These are phyloP conservation scores for Tolypocladium tundrense DNA, from an alignment of 2,329 filamentous ascomycete species.

Conservation along the genomic window DNA sequence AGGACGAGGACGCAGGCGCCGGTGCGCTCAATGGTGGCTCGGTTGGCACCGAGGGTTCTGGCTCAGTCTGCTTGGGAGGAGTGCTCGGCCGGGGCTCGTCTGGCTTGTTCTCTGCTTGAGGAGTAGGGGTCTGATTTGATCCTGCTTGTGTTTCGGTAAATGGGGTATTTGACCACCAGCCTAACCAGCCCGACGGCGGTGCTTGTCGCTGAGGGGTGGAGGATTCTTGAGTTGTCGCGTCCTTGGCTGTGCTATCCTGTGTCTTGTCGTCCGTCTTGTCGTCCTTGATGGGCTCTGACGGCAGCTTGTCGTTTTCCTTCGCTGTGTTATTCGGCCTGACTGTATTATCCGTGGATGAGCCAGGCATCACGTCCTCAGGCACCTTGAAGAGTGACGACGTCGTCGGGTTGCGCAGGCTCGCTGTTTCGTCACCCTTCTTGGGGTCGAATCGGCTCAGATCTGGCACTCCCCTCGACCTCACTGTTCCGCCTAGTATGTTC, in stretches of 20 bases:
- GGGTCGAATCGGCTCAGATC: slow-evolving; percentile 43
- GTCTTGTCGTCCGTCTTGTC: slow-evolving; percentile 1
- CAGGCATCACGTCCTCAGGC: slow-evolving; percentile 11
- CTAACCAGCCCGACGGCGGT: slow-evolving; percentile 41
- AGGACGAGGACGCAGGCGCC: slow-evolving; percentile 17
- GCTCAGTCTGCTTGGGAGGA: slow-evolving; percentile 10
- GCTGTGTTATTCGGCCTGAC: not conserved
- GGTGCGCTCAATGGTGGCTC: slow-evolving; percentile 7
- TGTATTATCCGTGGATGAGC: not conserved
- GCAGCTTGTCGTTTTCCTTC: not conserved
- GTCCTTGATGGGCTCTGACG: not conserved
- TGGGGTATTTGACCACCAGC: slow-evolving; percentile 33
- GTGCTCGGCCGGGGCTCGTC: slow-evolving; percentile 11
- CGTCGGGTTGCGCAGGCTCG: slow-evolving; percentile 18
- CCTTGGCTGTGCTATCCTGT: not conserved
- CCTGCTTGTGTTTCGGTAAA: slow-evolving; percentile 9
- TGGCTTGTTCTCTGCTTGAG: slow-evolving; percentile 3
- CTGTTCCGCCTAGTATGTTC: slow-evolving; percentile 47
- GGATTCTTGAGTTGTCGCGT: slow-evolving; percentile 1
- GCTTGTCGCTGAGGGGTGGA: slow-evolving; percentile 7
- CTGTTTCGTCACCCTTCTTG: slow-evolving; percentile 24
- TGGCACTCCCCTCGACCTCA: slow-evolving; percentile 31
- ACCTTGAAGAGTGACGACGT: slow-evolving; percentile 14
- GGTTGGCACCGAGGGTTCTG: slow-evolving; percentile 6
- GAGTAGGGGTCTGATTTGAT: not conserved